Evolutionary conservation across 805 yeast species (phyloP), one percentile per base, ranked within the genome.

Genomic region (Starmera quercuum): DNA sequence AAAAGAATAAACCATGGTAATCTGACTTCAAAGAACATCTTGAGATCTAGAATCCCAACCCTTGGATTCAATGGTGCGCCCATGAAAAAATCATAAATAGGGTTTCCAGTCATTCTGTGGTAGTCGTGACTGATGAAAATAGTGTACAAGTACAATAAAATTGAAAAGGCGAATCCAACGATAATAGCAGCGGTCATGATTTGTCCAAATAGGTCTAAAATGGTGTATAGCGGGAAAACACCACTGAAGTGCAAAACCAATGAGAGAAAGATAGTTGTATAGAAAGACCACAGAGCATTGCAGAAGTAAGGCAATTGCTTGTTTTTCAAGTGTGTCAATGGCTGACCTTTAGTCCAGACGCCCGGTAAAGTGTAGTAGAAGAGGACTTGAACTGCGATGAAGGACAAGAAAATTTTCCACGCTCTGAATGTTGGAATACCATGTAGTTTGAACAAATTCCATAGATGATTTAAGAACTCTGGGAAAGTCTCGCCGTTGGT

Each of bases 41-140:
- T 92, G 58, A 86, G 67, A 61, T 92, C 98, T 49, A 90, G 71
- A 47, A 79, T 80, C 27, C 97, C 97, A 54, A 90, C 68, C 57
- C 98, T 73, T 42, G 98, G 98, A 61, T 92, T 92, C 56, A 92
- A 73, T 27, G 97, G 95, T 12, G 96, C 96, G 31, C 98, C 98
- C 94, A 92, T 79, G 65, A 92, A 92, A 52, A 86, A 68, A 59
- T 92, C 98, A 54, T 87, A 90, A 45, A 92, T 59, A 51, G 73
- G 81, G 59, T 83, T 85, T 16, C 97, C 97, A 7, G 97, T 79
- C 90, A 90, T 76, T 42, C 92, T 70, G 57, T 85, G 90, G 58
- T 83, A 85, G 52, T 85, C 95, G 38, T 77, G 76, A 35, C 83
- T 67, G 34, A 81, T 64, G 40, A 53, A 55, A 35, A 85, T 47